Evolutionary conservation across 805 yeast genomes (phyloP).

Genomic region (Metschnikowia proteae): DNA sequence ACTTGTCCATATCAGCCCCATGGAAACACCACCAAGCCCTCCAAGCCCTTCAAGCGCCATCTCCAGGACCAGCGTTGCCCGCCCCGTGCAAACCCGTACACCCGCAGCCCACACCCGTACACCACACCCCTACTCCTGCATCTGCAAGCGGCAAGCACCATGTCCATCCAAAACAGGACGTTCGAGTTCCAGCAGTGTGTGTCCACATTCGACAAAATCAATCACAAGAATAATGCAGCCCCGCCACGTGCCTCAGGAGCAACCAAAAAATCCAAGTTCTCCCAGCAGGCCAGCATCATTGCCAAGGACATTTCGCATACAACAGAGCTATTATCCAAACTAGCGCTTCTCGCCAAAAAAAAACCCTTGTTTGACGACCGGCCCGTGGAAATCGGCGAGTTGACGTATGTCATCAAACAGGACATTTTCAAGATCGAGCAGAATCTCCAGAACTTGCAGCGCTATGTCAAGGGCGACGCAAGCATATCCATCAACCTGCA

Average conservation of each 20-base stretch:
- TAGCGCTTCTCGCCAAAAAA: conserved; percentile 81
- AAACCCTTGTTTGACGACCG: conserved; percentile 91
- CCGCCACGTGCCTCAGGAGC: conserved; percentile 15
- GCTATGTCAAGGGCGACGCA: conserved; percentile 44
- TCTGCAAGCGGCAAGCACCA: background rate
- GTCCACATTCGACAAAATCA: conserved; percentile 61
- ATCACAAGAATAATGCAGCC: conserved; percentile 27
- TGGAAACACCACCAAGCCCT: background rate
- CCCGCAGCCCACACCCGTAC: background rate
- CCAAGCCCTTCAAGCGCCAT: no score
- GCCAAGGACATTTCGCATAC: conserved; percentile 88
- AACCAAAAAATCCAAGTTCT: conserved; percentile 34
- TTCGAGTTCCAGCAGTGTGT: conserved; percentile 92
- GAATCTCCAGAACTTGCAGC: conserved; percentile 58
- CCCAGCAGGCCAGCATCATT: conserved; percentile 69
- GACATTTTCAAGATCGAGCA: conserved; percentile 80
- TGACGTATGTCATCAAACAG: conserved; percentile 84
- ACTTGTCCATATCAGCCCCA: background rate
- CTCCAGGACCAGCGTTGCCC: background rate
- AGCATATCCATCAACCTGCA: conserved; percentile 52
- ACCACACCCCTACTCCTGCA: no score
- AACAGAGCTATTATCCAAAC: conserved; percentile 71
- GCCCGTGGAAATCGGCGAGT: conserved; percentile 89
- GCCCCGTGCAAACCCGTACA: background rate
- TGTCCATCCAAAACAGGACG: conserved; percentile 72